Conservation (phyloP, 106 monocot genomes). For the Dendrobium nobile region DNA sequence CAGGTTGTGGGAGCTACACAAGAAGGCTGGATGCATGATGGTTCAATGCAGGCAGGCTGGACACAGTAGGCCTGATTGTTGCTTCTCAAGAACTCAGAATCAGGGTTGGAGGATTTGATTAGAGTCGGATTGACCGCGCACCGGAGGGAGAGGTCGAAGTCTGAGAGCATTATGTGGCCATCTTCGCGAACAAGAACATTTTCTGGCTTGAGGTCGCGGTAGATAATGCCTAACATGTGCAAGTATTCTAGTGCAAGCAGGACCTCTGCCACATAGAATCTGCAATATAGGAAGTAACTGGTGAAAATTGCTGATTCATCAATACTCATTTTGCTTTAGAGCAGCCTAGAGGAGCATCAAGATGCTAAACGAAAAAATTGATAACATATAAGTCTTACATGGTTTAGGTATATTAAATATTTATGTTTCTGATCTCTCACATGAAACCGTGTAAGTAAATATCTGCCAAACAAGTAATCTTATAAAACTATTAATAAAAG, state of each 20-base stretch:
- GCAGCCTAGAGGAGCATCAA: no score
- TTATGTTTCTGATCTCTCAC: no score
- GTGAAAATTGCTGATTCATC: no score
- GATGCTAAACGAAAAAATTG: no score
- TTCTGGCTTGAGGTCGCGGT: constrained; percentile 50
- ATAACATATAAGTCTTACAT: no score
- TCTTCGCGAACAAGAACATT: constrained; percentile 44
- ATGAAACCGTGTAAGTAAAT: no score
- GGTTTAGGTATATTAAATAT: no score
- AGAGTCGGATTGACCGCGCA: constrained; percentile 33
- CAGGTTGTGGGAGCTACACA: constrained; percentile 29
- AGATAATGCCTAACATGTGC: constrained; percentile 46
- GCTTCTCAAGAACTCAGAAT: constrained; percentile 11
- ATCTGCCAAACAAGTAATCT: no score
- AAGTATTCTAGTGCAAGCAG: constrained; percentile 40
- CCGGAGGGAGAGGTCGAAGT: constrained; percentile 52
- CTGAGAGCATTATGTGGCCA: constrained; percentile 91
- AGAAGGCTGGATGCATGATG: constrained; percentile 30
- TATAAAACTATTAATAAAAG: no score
- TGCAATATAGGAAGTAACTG: constrained; percentile 5
- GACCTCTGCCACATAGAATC: constrained; percentile 46
- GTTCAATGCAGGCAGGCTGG: constrained; percentile 33
- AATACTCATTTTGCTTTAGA: no score
- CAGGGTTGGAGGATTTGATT: constrained; percentile 29
- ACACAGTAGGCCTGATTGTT: constrained; percentile 23